These are phyloP conservation scores for Sordariomycetes sp. DNA, from an alignment of 2,329 filamentous ascomycete genomes.

Conservation along the genomic window DNA sequence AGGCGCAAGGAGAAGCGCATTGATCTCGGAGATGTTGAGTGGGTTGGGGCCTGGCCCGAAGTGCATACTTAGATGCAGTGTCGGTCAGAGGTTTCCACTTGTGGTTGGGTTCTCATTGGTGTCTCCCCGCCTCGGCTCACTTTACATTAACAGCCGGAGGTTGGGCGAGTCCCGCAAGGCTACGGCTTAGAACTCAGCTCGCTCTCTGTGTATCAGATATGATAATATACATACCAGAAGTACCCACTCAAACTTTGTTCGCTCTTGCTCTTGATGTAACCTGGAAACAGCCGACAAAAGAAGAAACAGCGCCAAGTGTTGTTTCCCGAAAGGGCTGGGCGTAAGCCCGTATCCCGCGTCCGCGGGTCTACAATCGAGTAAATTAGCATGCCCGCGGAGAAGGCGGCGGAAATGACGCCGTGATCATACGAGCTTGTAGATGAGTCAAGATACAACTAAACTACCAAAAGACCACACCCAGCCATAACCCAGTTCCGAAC, in stretches of 20 bases:
- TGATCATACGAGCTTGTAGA: too few relatives aligned
- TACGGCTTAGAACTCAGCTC: constrained; percentile 24
- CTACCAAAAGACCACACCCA: too few relatives aligned
- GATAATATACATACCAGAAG: constrained; percentile 46
- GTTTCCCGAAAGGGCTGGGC: too few relatives aligned
- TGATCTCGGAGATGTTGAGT: constrained; percentile 74
- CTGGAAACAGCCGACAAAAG: too few relatives aligned
- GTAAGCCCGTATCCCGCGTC: too few relatives aligned
- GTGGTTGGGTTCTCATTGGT: constrained; percentile 37
- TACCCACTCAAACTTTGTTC: constrained; percentile 41
- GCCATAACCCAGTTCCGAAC: too few relatives aligned
- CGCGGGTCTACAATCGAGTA: too few relatives aligned
- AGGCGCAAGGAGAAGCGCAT: constrained; percentile 49
- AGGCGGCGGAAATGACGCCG: too few relatives aligned
- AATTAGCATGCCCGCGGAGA: too few relatives aligned
- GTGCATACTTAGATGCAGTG: constrained; percentile 21
- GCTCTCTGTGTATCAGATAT: constrained; percentile 48
- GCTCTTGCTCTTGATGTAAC: neutral
- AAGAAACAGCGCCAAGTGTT: too few relatives aligned
- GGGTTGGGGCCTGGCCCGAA: constrained; percentile 85
- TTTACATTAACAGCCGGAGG: neutral
- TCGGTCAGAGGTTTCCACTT: constrained; percentile 22
- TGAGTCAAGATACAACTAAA: too few relatives aligned
- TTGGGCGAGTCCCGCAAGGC: neutral
- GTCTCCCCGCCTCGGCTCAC: neutral